Base-by-base conservation (phyloP, 352 stramenopile species). In the Globisporangium rhizosaccharum region DNA sequence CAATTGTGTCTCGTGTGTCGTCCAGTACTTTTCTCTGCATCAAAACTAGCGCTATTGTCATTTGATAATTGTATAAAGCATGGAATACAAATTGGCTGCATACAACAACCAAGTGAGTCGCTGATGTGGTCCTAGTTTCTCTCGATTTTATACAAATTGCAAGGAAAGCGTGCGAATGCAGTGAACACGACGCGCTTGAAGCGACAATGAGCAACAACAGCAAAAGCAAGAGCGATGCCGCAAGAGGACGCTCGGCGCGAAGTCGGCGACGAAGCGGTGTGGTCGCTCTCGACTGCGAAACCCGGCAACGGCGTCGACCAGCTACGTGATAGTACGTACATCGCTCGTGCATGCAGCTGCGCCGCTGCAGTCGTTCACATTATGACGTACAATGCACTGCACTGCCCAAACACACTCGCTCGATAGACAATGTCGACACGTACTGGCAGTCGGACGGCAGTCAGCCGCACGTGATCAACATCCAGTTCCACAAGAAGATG, bases 241-340 rank as follows among this genome's bases (percentile, higher is more conserved):
- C 44, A 46, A 4, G 54, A 60, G 18, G 54, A 80, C 1, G 58
- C 54, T 14, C 62, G 73, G 37, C 80, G 82, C 37, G 85, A 94
- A 65, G 81, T 92, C 42, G 87, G 86, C 52, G 81, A 92, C 62
- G 82, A 97, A 42, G 93, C 91, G 2, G 84, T 97, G 53, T 99
- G 96, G 96, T 96, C 93, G 48, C 79, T 99, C 12, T 98, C 89
- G 17, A 97, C 90, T 2, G 96, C 96, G 56, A 99, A 99, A 73
- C 95, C 96, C 8, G 96, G 96, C 51, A 99, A 99, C 68, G 96
- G 96, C 15, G 95, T 99, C 5, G 93, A 99, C 61, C 95, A 99
- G 76, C 75, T 99, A 28, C 79, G 93, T 15, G 96, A 99, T 65
- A 84, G 85, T 94, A 61, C 49, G 77, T 71, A n/a, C 44, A 20